These are phyloP conservation scores for Sporisorium exsertum DNA, from an alignment of 1,284 basidiomycete species.

Conservation along the genomic window DNA sequence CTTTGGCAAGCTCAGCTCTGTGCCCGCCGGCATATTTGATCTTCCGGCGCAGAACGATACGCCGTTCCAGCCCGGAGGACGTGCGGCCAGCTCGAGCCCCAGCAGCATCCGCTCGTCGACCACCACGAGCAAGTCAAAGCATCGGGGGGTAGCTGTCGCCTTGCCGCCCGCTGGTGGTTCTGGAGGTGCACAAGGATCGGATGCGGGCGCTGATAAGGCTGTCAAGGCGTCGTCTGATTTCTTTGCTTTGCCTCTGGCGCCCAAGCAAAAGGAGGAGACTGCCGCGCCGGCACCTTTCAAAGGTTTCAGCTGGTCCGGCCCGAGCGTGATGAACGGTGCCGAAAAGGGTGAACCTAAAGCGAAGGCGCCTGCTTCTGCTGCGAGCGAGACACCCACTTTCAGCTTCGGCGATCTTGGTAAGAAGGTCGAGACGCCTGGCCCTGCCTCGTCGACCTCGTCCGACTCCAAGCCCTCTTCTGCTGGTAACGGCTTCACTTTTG, in stretches of 20 bases:
- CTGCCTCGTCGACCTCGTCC: background rate
- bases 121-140: constrained; percentile 28
- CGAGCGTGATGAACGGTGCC: background rate
- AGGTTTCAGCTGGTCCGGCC: constrained; percentile 30
- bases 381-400: constrained; percentile 14
- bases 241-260: constrained; percentile 24
- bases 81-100: constrained; percentile 32
- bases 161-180: constrained; percentile 30
- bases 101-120: constrained; percentile 23
- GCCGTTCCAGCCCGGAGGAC: constrained; percentile 44
- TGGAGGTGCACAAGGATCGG: no score
- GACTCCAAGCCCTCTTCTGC: constrained; percentile 6
- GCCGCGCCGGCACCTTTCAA: constrained; percentile 11
- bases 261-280: constrained; percentile 18
- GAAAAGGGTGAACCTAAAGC: constrained; percentile 12
- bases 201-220: background rate
- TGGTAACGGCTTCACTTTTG: constrained; percentile 17
- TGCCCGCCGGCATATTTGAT: constrained; percentile 43
- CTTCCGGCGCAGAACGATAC: constrained; percentile 31
- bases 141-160: constrained; percentile 23
- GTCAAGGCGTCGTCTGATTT: constrained; percentile 36
- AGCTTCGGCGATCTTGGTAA: constrained; percentile 28
- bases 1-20: constrained; percentile 34
- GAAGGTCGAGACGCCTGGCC: background rate
- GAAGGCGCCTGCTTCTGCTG: background rate